Evolutionary conservation across 2,329 filamentous ascomycete species (phyloP), one percentile per base, ranked within the genome.

Genomic region (Cladophialophora carrionii): DNA sequence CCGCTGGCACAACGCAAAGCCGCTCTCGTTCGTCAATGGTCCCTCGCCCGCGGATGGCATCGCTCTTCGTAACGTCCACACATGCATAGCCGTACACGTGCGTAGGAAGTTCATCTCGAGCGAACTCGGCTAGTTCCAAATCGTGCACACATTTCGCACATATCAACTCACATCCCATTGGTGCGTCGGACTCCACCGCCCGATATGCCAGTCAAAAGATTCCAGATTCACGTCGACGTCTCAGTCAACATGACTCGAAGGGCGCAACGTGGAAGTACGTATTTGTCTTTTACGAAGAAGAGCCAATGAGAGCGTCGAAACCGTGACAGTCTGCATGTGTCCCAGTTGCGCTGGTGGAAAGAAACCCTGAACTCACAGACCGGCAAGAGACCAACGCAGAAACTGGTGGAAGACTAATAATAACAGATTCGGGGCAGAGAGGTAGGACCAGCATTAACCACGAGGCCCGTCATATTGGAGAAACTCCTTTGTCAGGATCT

Each of bases 201-300:
- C 52, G 52, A 55, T 55, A 22, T 37, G 17, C 52, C 29, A 52
- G 32, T 34, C 52, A 55, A 51, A 51, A 22, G 37, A 29, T 51
- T 51, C 48, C 26, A 17, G 48, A 51, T 24, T 7, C 24, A 51
- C 48, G 48, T 26, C 20, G 20, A 14, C 48, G 8, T 14, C 22
- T 17, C 14, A 24, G 20, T 4, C 48, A 51, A 51, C 37, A 43
- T 51, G 48, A 51, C 48, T 51, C 20, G 10, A 29, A 51, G 26
- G 48, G 48, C 48, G 48, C 26, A 29, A 29, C 9, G 22, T 24
- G 5, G 20, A 26, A 51, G 9, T 51, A 51, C 8, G 37, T 14
- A n/a, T 43, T 43, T 43, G 17, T 7, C 17, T 20, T n/a, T n/a
- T 43, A n/a, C 14, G 2, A 20, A 17, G 8, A 9, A 43, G 17